Evolutionary conservation across 2,329 filamentous ascomycete species (phyloP).

Genomic region (Diatrype stigma): DNA sequence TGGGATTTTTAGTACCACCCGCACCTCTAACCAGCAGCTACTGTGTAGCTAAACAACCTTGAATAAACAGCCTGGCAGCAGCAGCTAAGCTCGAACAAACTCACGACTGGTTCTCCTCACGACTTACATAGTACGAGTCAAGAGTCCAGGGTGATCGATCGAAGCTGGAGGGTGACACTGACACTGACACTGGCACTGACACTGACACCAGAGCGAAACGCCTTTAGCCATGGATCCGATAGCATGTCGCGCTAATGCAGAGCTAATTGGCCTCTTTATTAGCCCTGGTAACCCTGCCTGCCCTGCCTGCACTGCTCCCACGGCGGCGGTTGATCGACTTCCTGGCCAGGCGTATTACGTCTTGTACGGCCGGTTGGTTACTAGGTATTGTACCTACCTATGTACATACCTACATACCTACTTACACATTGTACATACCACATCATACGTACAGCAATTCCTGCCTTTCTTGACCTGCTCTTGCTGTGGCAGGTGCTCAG

Average conservation of each 20-base stretch:
- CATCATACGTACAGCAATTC: neutral
- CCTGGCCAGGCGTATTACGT: no score
- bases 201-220: neutral
- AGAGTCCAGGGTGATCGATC: neutral
- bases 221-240: neutral
- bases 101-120: no score
- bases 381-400: no score
- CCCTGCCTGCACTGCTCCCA: neutral
- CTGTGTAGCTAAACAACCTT: no score
- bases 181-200: no score
- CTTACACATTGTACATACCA: no score
- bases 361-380: neutral
- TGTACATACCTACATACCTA: no score
- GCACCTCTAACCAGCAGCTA: no score
- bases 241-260: constrained; percentile 14
- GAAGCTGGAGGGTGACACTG: neutral
- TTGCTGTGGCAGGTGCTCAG: neutral
- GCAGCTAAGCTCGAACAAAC: no score
- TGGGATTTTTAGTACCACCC: no score
- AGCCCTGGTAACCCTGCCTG: neutral
- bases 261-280: constrained; percentile 6
- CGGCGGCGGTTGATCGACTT: neutral
- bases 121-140: no score
- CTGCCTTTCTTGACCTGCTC: neutral
- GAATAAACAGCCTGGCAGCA: no score